Evolutionary conservation across 2,329 filamentous ascomycete species (phyloP).

Genomic region (Elsinoe perseae): DNA sequence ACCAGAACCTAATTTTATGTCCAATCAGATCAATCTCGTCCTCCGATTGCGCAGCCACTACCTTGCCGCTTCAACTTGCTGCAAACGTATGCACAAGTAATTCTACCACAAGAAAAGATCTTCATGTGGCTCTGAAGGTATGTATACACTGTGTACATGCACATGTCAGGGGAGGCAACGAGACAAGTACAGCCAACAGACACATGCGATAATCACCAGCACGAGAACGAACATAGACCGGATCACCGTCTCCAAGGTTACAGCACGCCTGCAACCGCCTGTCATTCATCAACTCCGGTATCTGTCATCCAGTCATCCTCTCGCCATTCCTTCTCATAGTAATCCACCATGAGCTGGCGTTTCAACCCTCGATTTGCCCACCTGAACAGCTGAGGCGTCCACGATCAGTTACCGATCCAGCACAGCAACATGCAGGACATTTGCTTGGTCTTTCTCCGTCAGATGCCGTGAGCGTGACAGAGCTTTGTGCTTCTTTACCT

Average conservation of each 20-base stretch:
- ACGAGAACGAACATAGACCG: too few species aligned
- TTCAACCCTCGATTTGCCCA: neutral
- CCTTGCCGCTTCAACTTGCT: neutral
- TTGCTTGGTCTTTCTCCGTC: neutral
- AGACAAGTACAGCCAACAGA: neutral
- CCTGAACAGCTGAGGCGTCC: neutral
- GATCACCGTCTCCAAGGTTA: too few species aligned
- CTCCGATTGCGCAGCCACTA: slow-evolving; percentile 4
- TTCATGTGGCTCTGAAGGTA: too few species aligned
- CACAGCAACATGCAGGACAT: neutral
- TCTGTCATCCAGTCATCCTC: too few species aligned
- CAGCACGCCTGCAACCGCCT: too few species aligned
- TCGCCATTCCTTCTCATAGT: neutral
- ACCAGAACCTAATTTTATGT: neutral
- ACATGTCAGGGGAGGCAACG: neutral
- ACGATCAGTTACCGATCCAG: neutral
- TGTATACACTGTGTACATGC: neutral
- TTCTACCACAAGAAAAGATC: too few species aligned
- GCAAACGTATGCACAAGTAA: neutral
- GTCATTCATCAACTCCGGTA: neutral
- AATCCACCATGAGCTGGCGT: neutral
- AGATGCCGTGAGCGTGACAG: neutral
- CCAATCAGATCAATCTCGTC: neutral
- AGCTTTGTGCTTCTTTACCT: neutral
- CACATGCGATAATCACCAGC: neutral